Evolutionary conservation across 331 rosid genomes (phyloP).

Genomic region (Acacia pycnantha): DNA sequence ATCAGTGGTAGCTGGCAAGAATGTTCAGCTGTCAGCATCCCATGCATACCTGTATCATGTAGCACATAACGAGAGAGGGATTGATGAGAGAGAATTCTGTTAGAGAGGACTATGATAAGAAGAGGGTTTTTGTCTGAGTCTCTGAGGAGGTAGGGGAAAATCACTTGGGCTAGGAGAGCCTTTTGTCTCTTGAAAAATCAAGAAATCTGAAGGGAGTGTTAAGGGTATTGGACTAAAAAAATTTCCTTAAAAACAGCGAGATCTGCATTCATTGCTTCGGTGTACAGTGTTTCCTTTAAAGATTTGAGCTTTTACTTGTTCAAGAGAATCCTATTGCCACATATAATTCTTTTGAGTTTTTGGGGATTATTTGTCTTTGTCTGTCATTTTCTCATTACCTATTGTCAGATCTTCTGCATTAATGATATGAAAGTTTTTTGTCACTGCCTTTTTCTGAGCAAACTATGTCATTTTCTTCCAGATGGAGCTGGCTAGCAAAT

Average conservation of each 20-base stretch:
- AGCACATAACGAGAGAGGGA: neutral
- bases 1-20: neutral
- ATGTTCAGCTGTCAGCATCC: neutral
- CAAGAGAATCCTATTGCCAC: neutral
- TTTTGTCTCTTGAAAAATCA: neutral
- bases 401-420: conserved; percentile 1
- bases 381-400: conserved; percentile 1
- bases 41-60: neutral
- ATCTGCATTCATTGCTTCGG: neutral
- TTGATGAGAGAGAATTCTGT: neutral
- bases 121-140: neutral
- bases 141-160: neutral
- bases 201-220: neutral
- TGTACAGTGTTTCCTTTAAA: neutral
- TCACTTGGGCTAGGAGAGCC: neutral
- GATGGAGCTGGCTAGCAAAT: conserved; percentile 71
- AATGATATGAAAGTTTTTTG: conserved; percentile 18
- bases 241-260: neutral
- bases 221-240: neutral
- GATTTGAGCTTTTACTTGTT: neutral
- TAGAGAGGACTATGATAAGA: neutral
- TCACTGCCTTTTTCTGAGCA: conserved; percentile 21
- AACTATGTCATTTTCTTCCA: conserved; percentile 42
- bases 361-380: neutral
- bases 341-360: neutral